Evolutionary conservation across 1,284 basidiomycete species (phyloP).

Genomic region (Ceratobasidium sp.): DNA sequence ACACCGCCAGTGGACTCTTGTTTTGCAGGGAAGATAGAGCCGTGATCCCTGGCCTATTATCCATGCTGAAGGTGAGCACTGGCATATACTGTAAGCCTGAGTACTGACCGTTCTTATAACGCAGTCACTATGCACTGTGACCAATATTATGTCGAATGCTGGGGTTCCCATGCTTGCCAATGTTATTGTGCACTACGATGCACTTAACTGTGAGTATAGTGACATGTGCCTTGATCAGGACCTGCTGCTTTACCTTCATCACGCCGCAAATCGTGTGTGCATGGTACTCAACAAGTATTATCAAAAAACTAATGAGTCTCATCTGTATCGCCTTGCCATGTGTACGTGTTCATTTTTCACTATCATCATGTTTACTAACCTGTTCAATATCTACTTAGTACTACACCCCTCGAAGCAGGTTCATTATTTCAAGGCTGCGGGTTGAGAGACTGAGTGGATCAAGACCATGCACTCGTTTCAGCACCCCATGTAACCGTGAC

Average conservation of each 20-base stretch:
- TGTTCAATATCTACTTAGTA: too few relatives aligned
- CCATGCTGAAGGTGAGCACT: background rate
- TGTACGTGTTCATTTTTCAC: too few relatives aligned
- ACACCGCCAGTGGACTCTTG: background rate
- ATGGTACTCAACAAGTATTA: conserved; percentile 9
- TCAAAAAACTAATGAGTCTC: background rate
- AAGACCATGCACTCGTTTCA: too few relatives aligned
- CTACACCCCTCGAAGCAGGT: too few relatives aligned
- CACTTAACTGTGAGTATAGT: background rate
- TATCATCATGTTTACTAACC: too few relatives aligned
- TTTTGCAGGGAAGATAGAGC: background rate
- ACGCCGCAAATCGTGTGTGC: background rate
- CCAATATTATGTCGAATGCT: background rate
- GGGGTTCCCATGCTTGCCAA: conserved; percentile 3
- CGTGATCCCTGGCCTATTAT: background rate
- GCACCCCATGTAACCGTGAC: too few relatives aligned
- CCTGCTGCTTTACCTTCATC: background rate
- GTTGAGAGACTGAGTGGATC: too few relatives aligned
- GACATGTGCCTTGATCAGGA: background rate
- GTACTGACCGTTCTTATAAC: background rate
- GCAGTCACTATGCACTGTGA: background rate
- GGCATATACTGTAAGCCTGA: background rate
- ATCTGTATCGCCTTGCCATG: conserved; percentile 1
- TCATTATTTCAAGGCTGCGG: too few relatives aligned
- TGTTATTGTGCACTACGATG: background rate